A percentile compares a stretch with the other conserved stretches of the same genome.
These are phyloP conservation scores for Tieghemostelium lacteum DNA, from an alignment of 78 protist genomes.

Conservation along the genomic window DNA sequence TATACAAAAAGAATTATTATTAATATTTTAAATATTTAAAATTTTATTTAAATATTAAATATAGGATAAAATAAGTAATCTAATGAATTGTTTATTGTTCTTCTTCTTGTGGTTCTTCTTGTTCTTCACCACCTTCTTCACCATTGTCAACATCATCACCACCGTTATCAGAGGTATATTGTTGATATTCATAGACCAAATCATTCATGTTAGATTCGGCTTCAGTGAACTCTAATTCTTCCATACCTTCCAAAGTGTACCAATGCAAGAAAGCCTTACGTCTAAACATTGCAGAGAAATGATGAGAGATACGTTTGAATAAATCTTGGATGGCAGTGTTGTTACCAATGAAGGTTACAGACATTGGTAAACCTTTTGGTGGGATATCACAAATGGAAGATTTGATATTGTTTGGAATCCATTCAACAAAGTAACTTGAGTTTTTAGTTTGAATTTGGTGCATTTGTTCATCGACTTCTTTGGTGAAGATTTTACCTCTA, in stretches of 20 bases:
- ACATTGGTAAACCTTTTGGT: conserved; percentile 97
- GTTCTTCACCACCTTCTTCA: conserved; percentile 20
- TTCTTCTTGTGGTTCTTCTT: conserved; percentile 37
- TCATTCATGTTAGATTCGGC: conserved; percentile 99
- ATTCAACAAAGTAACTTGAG: conserved; percentile 97
- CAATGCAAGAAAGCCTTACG: conserved; percentile 99
- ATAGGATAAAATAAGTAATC: too few species aligned
- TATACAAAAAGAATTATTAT: too few species aligned
- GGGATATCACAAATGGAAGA: conserved; percentile 98
- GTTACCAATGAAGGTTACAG: conserved; percentile 98
- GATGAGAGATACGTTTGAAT: conserved; percentile 97
- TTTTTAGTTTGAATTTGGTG: conserved; percentile 94
- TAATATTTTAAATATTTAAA: too few species aligned
- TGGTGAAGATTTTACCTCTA: conserved; percentile 97
- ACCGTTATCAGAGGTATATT: conserved; percentile 81
- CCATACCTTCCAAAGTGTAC: conserved; percentile 99
- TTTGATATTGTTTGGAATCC: conserved; percentile 99
- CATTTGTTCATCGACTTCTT: conserved; percentile 99
- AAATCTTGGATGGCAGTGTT: conserved; percentile 98
- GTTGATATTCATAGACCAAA: conserved; percentile 98
- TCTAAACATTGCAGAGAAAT: conserved; percentile 98
- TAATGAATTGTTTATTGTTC: conserved; percentile 43
- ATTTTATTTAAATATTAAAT: too few species aligned
- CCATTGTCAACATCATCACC: conserved; percentile 1
- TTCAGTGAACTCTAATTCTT: conserved; percentile 99